Percentiles rank a stretch among this genome's conserved stretches.
Conservation (phyloP, 2,329 filamentous ascomycete species). For the Aspergillus novofumigatus region DNA sequence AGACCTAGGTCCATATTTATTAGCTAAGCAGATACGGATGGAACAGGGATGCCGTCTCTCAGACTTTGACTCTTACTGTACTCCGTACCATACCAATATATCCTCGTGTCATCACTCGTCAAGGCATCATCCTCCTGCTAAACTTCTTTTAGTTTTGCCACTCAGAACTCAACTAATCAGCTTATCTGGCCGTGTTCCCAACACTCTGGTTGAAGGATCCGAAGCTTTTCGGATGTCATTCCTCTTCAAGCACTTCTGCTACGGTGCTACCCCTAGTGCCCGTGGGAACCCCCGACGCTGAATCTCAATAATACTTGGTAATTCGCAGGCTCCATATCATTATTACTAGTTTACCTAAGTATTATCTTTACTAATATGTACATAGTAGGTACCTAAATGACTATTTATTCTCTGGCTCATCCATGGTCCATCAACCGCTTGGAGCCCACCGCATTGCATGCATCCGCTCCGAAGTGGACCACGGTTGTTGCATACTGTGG, state of each 20-base stretch:
- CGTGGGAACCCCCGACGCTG: conserved; percentile 6
- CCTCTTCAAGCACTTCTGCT: conserved; percentile 5
- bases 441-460: conserved; percentile 13
- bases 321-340: no score
- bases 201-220: conserved; percentile 19
- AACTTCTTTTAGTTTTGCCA: no score
- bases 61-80: no score
- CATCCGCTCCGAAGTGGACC: conserved; percentile 15
- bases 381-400: no score
- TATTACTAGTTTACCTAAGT: no score
- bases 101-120: no score
- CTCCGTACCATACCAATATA: no score
- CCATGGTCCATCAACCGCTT: not conserved
- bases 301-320: not conserved
- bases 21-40: no score
- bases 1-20: no score
- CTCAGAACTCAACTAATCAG: not conserved
- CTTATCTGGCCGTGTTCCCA: conserved; percentile 10
- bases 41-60: no score
- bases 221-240: conserved; percentile 12
- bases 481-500: not conserved
- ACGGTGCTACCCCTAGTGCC: conserved; percentile 8
- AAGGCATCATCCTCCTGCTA: no score
- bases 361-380: no score
- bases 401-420: not conserved